Base-by-base conservation (phyloP, 225 moss, liverwort and hornwort species). In the Pleurozium schreberi region DNA sequence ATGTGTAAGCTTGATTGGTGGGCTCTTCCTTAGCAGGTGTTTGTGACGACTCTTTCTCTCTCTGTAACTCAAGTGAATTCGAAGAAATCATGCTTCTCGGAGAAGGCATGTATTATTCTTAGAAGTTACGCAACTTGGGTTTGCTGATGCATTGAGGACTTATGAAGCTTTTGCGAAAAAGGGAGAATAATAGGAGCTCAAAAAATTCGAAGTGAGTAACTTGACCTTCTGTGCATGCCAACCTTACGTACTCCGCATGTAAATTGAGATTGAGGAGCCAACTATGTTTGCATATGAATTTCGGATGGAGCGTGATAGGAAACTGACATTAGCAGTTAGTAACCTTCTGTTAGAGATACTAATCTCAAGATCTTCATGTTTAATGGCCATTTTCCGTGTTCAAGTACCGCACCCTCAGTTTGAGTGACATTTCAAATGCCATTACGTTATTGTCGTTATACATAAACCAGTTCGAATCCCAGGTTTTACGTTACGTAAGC, bases 1-100 rank as follows among this genome's bases (percentile, higher is more conserved):
- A 92, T 92, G 90, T 92, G 88, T 61, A 90, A 90, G 84, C 92
- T 90, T 63, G 87, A 90, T 60, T 88, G 92, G 90, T 92, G 90
- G 88, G 84, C 90, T 90, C 84, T 67, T 74, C 88, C 90, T n/a
- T 92, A 80, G 74, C 79, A 87, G 59, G 80, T 77, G 63, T 52
- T 86, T 49, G 52, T 76, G 17, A 33, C 27, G 55, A 57, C 31
- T 79, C 57, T 40, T 36, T 58, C 68, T 28, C 55, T n/a, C 45
- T 47, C 66, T 86, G 77, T 31, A 23, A 69, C 62, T 61, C 58
- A 34, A 86, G 49, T 20, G n/a, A 88, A 79, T 73, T 73, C 58
- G 18, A 61, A 77, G 69, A 85, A 38, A 47, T 81, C 45, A 88
- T 63, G 62, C 76, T 88, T 82, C 62, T 70, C 70, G 57, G 49